Conservation (phyloP, 2,329 filamentous ascomycete genomes). For the Fusarium irregulare region DNA sequence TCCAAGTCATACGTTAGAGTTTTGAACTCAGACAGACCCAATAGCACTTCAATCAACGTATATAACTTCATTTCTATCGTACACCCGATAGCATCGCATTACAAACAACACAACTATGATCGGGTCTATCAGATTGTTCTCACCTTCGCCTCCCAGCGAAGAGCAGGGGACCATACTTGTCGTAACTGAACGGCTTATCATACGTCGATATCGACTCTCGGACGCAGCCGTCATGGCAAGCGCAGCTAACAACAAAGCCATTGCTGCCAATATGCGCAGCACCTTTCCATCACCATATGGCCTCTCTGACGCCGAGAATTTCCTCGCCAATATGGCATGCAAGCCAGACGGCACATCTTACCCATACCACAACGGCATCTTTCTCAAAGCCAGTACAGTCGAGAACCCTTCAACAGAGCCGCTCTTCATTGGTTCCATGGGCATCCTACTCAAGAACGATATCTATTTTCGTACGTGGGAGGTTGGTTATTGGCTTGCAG, state of each 20-base stretch:
- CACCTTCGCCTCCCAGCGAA: slow-evolving; percentile 42
- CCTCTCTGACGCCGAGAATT: slow-evolving; percentile 52
- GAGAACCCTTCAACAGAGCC: slow-evolving; percentile 44
- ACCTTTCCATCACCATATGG: slow-evolving; percentile 61
- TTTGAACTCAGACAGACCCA: not conserved
- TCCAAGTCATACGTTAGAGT: not conserved
- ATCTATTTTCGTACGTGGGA: slow-evolving; percentile 58
- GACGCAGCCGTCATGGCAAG: slow-evolving; percentile 54
- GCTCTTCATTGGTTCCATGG: slow-evolving; percentile 55
- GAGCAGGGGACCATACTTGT: slow-evolving; percentile 48
- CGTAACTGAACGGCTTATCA: slow-evolving; percentile 51
- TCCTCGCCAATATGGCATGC: slow-evolving; percentile 46
- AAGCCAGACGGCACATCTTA: slow-evolving; percentile 39
- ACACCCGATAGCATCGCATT: not conserved
- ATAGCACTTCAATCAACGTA: not conserved
- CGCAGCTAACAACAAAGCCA: slow-evolving; percentile 53
- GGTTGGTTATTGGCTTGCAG: slow-evolving; percentile 62
- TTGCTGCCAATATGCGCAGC: slow-evolving; percentile 56
- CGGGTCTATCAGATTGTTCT: slow-evolving; percentile 27
- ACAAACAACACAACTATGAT: slow-evolving; percentile 23
- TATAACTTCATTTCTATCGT: not conserved
- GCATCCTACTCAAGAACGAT: slow-evolving; percentile 52
- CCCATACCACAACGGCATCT: slow-evolving; percentile 52
- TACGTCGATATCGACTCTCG: slow-evolving; percentile 54
- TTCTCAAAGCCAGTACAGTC: slow-evolving; percentile 43